Percentiles rank a stretch among this genome's conserved stretches.
Conservation (phyloP, 257 asterid genomes). For the Petrea volubilis region DNA sequence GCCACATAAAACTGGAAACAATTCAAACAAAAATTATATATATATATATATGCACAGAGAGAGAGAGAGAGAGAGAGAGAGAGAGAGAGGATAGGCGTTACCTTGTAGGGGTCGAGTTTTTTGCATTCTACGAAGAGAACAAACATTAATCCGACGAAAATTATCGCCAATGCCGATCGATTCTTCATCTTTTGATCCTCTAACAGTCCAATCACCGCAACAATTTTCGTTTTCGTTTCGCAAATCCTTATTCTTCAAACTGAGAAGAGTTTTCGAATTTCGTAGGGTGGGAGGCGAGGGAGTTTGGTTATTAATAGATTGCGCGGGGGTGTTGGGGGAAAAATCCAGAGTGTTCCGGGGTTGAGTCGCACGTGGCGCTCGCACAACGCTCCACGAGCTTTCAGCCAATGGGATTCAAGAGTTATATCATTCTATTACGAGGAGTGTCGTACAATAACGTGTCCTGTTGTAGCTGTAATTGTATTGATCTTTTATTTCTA, state of each 20-base stretch:
- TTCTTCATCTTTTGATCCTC: conserved; percentile 41
- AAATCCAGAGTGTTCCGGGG: conserved; percentile 39
- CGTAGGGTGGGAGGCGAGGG: conserved; percentile 5
- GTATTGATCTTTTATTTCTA: too few species aligned
- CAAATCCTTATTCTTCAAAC: background rate
- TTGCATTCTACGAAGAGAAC: conserved; percentile 49
- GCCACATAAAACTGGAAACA: background rate
- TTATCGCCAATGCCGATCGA: conserved; percentile 23
- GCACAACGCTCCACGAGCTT: conserved; percentile 42
- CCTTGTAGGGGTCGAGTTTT: conserved; percentile 75
- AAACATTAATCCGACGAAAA: conserved; percentile 36
- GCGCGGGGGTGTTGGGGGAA: conserved; percentile 35
- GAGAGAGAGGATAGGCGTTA: conserved; percentile 13
- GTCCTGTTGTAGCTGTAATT: too few species aligned
- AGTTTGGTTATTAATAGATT: conserved; percentile 18
- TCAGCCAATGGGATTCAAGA: conserved; percentile 42
- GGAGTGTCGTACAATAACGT: background rate
- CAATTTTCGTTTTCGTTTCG: conserved; percentile 4
- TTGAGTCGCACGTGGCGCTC: conserved; percentile 39
- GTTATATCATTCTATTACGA: background rate
- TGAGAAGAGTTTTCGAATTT: background rate
- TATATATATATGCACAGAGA: background rate
- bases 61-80: background rate
- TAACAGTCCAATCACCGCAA: background rate
- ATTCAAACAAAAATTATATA: background rate